Percentiles rank a stretch among this genome's conserved stretches.
phyloP scores from a whole-genome alignment of 352 stramenopile species.

The Globisporangium rhizosaccharum region DNA sequence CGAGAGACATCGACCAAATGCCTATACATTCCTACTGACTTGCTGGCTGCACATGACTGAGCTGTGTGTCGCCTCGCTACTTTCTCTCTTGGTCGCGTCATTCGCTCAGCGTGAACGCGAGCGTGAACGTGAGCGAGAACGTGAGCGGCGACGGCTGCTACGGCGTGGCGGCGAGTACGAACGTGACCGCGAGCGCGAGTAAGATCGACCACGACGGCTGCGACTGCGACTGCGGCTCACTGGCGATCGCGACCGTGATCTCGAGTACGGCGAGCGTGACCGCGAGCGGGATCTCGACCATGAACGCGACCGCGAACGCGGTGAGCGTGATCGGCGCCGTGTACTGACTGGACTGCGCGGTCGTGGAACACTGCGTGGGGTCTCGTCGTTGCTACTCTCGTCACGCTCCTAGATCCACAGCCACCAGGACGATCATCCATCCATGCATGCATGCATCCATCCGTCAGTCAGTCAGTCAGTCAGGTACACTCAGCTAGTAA shows the following conservation, averaged over 20 bases:
- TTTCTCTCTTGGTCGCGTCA: too few relatives aligned
- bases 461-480: background rate
- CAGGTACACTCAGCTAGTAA: background rate
- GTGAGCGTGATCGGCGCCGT: slow-evolving; percentile 13
- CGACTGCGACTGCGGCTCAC: slow-evolving; percentile 15
- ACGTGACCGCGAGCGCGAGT: slow-evolving; percentile 23
- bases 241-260: slow-evolving; percentile 16
- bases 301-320: slow-evolving; percentile 2
- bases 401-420: slow-evolving; percentile 8
- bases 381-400: background rate
- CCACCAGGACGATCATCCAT: background rate
- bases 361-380: too few relatives aligned
- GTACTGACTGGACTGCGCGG: background rate
- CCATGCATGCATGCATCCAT: background rate
- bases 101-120: slow-evolving; percentile 7
- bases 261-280: slow-evolving; percentile 21
- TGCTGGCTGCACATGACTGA: background rate
- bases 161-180: slow-evolving; percentile 10
- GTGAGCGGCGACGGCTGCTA: slow-evolving; percentile 8
- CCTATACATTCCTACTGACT: background rate
- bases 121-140: slow-evolving; percentile 6
- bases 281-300: slow-evolving; percentile 29
- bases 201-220: slow-evolving; percentile 19
- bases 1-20: background rate
- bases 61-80: background rate